Base-by-base conservation (phyloP, 768 basidiomycete species). In the Xanthoconium purpureum region DNA sequence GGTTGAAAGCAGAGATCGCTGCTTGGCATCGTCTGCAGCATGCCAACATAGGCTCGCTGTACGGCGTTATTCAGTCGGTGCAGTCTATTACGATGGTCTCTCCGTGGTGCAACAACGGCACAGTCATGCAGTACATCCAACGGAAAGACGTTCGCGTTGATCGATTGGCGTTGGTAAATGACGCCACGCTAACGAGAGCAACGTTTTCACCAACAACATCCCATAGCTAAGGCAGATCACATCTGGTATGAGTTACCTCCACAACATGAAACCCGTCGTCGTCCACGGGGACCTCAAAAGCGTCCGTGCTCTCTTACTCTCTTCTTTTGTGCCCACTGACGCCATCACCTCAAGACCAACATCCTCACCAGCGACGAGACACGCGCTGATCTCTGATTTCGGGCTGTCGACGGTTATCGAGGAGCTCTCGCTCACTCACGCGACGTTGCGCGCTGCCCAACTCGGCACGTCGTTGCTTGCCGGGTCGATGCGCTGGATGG, bases 281-380 rank as follows among this genome's bases (percentile, higher is more conserved):
- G 72, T 85, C 11, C 84, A 85, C 60, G 83, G 84, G 6, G 84
- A 85, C 57, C 69, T 85, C 53, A 84, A 84, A 71, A 82, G 84
- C 56, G 83, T 84, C 62, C 37, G 76, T 72, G 32, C 6, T 13
- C n/a, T 17, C 17, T 40, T 9, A 29, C 50, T 11, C 6, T 43
- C 9, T n/a, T 2, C 15, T 42, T 5, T 1, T 0, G 9, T 11
- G 4, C 6, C 3, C 13, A 12, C 40, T 55, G 28, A 59, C 14
- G n/a, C 10, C 7, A 3, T 29, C 3, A 28, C 12, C 14, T 12
- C 3, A 54, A 84, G 83, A 77, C 78, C 11, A 85, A 85, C 56
- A 82, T 85, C 48, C 73, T 86, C 30, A 74, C 85, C 36, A 77
- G 80, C 55, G 77, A 78, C 47, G 70, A 75, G 83, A 11, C 63